Base-by-base conservation (phyloP, 1,284 basidiomycete species). In the Rhizoctonia solani region DNA sequence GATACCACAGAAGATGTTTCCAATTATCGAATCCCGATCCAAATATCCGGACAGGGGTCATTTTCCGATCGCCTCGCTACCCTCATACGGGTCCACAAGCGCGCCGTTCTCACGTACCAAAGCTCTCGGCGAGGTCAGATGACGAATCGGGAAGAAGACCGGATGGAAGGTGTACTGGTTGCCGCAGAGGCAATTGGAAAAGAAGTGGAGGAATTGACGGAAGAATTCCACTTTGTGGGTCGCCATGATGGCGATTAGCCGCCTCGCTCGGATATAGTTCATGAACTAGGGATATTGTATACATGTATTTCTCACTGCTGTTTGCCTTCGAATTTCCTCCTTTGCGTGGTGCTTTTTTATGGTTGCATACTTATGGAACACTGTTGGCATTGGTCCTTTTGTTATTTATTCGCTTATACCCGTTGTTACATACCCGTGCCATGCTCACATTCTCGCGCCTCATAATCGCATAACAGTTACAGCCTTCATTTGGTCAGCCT, bases 61-160 rank as follows among this genome's bases (percentile, higher is more conserved):
- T 30, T 63, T 63, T 63, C 58, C 34, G 58, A 63, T 63, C 58
- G 58, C 16, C 58, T 63, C 21, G 58, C 58, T 2, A 63, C 58
- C 19, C 27, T 63, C 46, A 52, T 63, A 37, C 46, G 58, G 23
- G 58, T 52, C 1, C 58, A 63, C 34, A 63, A 63, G 47, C 58
- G 58, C 23, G 58, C 58, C 14, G 50, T 63, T 47, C 23, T 52
- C 21, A 63, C 58, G 21, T 63, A 63, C 47, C 46, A 41, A 29
- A 34, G 29, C 47, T 37, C 58, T 14, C 58, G 58, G 14, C 58
- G 34, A 14, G 58, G 47, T 16, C 29, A 52, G 21, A 27, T 52
- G 34, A 39, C 58, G 4, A 29, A 42, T n/a, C 46, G 47, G 16
- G 58, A 63, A 52, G 58, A 63, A 52, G 58, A 52, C 4, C 42